Evolutionary conservation across 2,329 filamentous ascomycete species (phyloP).

Genomic region (Hypoxylon sp.): DNA sequence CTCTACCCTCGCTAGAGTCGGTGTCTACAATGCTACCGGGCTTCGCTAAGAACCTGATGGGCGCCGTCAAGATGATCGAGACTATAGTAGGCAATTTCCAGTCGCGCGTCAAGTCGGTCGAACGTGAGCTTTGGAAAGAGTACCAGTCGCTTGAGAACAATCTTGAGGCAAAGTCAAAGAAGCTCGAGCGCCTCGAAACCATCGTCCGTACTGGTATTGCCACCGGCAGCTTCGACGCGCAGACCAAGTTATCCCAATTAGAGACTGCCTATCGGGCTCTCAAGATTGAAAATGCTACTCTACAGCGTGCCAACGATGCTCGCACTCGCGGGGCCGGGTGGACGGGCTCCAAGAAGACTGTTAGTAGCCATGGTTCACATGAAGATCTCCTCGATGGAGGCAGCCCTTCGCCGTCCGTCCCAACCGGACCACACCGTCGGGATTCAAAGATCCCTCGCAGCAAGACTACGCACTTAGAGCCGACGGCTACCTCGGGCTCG

Average conservation of each 20-base stretch:
- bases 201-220: slow-evolving; percentile 77
- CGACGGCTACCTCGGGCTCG: slow-evolving; percentile 39
- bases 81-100: slow-evolving; percentile 83
- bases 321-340: slow-evolving; percentile 60
- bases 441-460: slow-evolving; percentile 53
- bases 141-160: slow-evolving; percentile 88
- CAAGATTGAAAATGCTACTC: slow-evolving; percentile 77
- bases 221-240: slow-evolving; percentile 61
- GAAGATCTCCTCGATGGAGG: slow-evolving; percentile 56
- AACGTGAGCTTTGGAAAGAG: slow-evolving; percentile 90
- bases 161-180: slow-evolving; percentile 84
- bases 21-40: slow-evolving; percentile 87
- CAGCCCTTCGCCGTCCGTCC: slow-evolving; percentile 68
- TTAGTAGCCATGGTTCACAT: slow-evolving; percentile 55
- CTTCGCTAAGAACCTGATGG: slow-evolving; percentile 90
- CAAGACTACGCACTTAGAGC: slow-evolving; percentile 58
- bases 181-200: slow-evolving; percentile 88
- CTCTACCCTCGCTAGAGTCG: slow-evolving; percentile 85
- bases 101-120: slow-evolving; percentile 84
- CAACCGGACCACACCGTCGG: slow-evolving; percentile 63
- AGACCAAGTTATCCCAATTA: slow-evolving; percentile 65
- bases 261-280: slow-evolving; percentile 74
- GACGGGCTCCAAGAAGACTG: slow-evolving; percentile 59
- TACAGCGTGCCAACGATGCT: slow-evolving; percentile 74
- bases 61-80: slow-evolving; percentile 90